These are phyloP conservation scores for Petasospora fabianii DNA, from an alignment of 1,139 yeast species.

Conservation along the genomic window DNA sequence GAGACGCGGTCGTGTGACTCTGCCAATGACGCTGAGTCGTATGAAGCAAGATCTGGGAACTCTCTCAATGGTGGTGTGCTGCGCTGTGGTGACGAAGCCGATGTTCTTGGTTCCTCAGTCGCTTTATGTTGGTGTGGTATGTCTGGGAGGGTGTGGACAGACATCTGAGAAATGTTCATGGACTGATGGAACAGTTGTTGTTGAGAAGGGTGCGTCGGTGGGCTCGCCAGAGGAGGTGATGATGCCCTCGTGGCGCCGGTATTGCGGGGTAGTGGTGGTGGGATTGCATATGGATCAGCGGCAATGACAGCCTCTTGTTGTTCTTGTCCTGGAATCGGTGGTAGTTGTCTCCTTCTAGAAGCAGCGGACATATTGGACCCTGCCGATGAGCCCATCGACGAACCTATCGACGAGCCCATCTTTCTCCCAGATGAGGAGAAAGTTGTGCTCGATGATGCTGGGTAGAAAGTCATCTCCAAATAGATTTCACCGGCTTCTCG, in stretches of 20 bases:
- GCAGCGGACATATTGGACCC: conserved; percentile 1
- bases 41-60: conserved; percentile 3
- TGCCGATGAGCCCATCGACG: conserved; percentile 3
- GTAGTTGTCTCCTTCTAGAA: conserved; percentile 34
- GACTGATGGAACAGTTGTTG: conserved; percentile 2
- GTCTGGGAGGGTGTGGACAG: conserved; percentile 24
- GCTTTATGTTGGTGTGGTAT: conserved; percentile 15
- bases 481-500: conserved; percentile 85
- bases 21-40: background rate
- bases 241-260: conserved; percentile 4
- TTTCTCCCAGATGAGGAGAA: conserved; percentile 10
- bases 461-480: conserved; percentile 89
- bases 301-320: conserved; percentile 12
- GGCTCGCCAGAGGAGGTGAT: conserved; percentile 1
- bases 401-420: conserved; percentile 7
- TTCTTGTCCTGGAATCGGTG: conserved; percentile 34
- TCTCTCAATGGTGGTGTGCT: conserved; percentile 7
- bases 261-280: conserved; percentile 27
- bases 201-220: background rate
- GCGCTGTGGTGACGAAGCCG: conserved; percentile 1
- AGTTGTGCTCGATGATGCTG: conserved; percentile 32
- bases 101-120: background rate
- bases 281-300: conserved; percentile 14
- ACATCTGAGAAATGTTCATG: conserved; percentile 15
- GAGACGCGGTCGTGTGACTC: conserved; percentile 6